Evolutionary conservation across 306 rosid species (phyloP).

Genomic region (Rubus parviflorus): DNA sequence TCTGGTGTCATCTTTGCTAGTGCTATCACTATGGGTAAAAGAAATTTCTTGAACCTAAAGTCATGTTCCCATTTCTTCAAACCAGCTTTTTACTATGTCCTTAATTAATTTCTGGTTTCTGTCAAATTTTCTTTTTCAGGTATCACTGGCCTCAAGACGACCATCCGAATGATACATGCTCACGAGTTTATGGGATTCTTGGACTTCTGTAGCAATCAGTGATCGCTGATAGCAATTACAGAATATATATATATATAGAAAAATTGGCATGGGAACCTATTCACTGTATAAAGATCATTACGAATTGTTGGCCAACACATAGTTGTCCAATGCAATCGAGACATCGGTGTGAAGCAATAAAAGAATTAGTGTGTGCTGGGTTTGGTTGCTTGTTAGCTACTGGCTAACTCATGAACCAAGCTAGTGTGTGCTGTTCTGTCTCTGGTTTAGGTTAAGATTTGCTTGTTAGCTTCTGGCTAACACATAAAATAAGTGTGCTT

Average conservation of each 20-base stretch:
- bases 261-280: background rate
- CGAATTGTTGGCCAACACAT: constrained; percentile 54
- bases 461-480: constrained; percentile 15
- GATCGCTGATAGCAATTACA: constrained; percentile 18
- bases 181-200: constrained; percentile 93
- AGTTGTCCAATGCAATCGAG: constrained; percentile 51
- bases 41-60: background rate
- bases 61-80: background rate
- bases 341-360: constrained; percentile 23
- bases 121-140: constrained; percentile 39
- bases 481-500: constrained; percentile 14
- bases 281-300: background rate
- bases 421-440: background rate
- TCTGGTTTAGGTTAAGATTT: background rate
- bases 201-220: constrained; percentile 60
- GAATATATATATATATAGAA: background rate
- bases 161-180: constrained; percentile 59
- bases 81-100: background rate
- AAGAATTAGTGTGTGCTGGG: background rate
- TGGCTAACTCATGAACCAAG: constrained; percentile 40
- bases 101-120: background rate
- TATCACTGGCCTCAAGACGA: constrained; percentile 56
- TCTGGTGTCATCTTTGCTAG: constrained; percentile 82
- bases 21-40: constrained; percentile 84
- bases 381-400: constrained; percentile 42